phyloP scores from a whole-genome alignment of 306 rosid genomes.

The Nissolia schottii region DNA sequence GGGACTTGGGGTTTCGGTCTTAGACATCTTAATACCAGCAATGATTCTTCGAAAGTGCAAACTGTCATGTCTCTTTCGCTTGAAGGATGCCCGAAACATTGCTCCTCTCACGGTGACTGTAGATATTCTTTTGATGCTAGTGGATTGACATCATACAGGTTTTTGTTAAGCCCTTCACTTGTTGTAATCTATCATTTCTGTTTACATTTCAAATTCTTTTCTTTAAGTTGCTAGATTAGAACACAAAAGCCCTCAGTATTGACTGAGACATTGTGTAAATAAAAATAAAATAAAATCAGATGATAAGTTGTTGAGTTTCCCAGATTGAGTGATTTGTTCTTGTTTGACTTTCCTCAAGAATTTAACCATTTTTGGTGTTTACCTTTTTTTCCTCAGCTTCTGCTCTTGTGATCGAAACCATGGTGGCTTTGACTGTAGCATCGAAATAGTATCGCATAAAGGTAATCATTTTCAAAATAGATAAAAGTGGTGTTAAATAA shows the following conservation, averaged over 20 bases:
- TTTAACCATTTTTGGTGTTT: background rate
- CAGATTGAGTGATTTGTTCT: background rate
- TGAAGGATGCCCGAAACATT: conserved; percentile 86
- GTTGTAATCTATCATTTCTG: background rate
- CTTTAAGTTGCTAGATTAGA: background rate
- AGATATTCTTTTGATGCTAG: conserved; percentile 63
- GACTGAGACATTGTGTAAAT: background rate
- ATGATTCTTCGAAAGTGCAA: conserved; percentile 35
- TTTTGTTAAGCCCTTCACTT: conserved; percentile 21
- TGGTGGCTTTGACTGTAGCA: conserved; percentile 95
- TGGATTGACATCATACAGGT: conserved; percentile 90
- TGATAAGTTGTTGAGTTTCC: background rate
- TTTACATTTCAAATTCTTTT: conserved; percentile 17
- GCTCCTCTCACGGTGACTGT: conserved; percentile 83
- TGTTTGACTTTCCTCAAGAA: conserved; percentile 6
- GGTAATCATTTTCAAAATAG: conserved; percentile 46
- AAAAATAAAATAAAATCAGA: too few relatives aligned
- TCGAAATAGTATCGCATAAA: conserved; percentile 71
- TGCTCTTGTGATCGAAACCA: conserved; percentile 89
- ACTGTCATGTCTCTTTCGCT: conserved; percentile 79
- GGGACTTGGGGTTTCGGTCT: conserved; percentile 94
- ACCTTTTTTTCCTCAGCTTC: conserved; percentile 49
- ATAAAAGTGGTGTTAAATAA: conserved; percentile 6
- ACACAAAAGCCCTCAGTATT: background rate
- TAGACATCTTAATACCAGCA: conserved; percentile 42